Evolutionary conservation across 441 rosid species (phyloP), one percentile per base, ranked within the genome.

Genomic region (Melastoma candidum): DNA sequence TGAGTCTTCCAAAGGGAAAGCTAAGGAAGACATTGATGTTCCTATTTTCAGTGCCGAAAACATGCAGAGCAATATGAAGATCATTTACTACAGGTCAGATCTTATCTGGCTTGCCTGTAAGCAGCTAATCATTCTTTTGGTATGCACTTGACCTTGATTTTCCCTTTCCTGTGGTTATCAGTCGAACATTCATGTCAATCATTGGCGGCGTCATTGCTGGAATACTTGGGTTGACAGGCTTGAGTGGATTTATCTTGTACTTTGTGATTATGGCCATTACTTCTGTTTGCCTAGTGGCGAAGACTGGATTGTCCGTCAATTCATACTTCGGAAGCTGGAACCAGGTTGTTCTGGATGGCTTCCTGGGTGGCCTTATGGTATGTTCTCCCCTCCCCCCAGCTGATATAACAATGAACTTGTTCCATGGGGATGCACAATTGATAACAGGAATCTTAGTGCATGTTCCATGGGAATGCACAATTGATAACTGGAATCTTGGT

Each of bases 171-270:
- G 36, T 82, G 87, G 41, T 32, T 32, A 2, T 32, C 77, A 93
- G 97, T 75, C 97, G 96, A 44, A 93, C 97, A 12, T 93, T 93
- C 68, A 69, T 93, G 73, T 93, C 97, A 11, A 86, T 93, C 69
- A 80, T 83, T 1, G 96, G 88, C 51, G 97, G 98, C 43, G 95
- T 80, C 52, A 70, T 81, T 69, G 95, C 97, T 36, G 98, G 98
- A 71, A 86, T 93, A 27, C 65, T 78, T 53, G 98, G 98, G 46
- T 83, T 86, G 72, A 93, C 89, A 1, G 83, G 98, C 56, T 69
- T 88, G 64, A 59, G 74, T 32, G 98, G 98, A 53, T 88, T 93
- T 49, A 52, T 93, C 59, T 52, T 93, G 49, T 93, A 88, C 73
- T 86, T 93, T 61, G 74, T 84, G 25, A 67, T 86, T 63, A 93